Evolutionary conservation across 345 rosid genomes (phyloP), one percentile per base, ranked within the genome.

Genomic region (Streptanthus diversifolius): DNA sequence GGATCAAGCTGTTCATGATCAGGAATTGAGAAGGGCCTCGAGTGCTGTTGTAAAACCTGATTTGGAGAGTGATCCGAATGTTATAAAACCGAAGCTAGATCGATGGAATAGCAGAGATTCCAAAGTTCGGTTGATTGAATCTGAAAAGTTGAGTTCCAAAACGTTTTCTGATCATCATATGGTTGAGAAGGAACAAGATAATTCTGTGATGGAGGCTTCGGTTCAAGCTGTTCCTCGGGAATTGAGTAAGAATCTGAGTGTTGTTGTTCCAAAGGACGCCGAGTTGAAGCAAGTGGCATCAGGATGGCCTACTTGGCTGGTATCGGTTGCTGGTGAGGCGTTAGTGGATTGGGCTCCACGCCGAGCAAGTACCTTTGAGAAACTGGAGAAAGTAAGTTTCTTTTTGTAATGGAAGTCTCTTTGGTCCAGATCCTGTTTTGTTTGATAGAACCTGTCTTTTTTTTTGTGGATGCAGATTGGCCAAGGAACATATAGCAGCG

Each of bases 301-400:
- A 10, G 95, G 91, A 11, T 95, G 99, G 99, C 99, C 99, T 7
- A 32, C 81, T 61, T 95, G 99, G 99, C 89, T 95, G 15, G 85
- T 84, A 40, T 77, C 89, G 0, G 95, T 79, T 25, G 95, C 97
- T 14, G 85, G 91, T 43, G 96, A 90, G 65, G 91, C 99, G 44
- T 70, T 95, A 80, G 83, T 77, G 27, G 95, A 95, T 72, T 95
- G 99, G 99, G 63, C 85, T 53, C 99, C 99, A 0, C 85, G 91
- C 5, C 86, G 83, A 25, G 95, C 99, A 4, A 84, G 79, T 36
- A 85, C 89, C 13, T 91, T 91, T 57, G 92, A 95, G 83, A 95
- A 85, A 77, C 75, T 90, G 47, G 89, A 91, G 61, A 91, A 88
- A 81, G 99, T 95, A 76, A 67, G 87, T 43, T 49, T 51, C 39